Conservation (phyloP, 805 yeast species). For the Priceomyces carsonii region DNA sequence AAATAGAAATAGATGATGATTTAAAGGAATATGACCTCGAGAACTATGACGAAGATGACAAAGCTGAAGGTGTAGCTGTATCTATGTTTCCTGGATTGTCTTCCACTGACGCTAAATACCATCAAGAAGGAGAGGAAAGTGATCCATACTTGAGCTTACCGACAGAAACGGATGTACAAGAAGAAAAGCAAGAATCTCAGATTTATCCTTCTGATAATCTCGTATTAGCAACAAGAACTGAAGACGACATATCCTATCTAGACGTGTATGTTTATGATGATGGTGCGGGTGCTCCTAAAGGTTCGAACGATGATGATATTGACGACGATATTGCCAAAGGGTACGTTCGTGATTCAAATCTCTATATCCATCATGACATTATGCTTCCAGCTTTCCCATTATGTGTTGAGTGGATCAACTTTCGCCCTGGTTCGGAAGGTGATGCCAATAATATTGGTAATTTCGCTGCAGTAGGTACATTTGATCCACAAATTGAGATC, state of each 20-base stretch:
- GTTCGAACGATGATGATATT: constrained; percentile 64
- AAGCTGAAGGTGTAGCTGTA: constrained; percentile 57
- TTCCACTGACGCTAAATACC: constrained; percentile 57
- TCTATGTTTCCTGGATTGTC: constrained; percentile 73
- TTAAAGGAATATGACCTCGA: constrained; percentile 86
- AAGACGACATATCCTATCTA: constrained; percentile 88
- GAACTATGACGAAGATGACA: constrained; percentile 72
- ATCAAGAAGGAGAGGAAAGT: constrained; percentile 45
- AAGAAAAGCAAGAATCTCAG: constrained; percentile 82
- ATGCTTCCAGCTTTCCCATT: constrained; percentile 97
- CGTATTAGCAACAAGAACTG: constrained; percentile 90
- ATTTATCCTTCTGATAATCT: constrained; percentile 88
- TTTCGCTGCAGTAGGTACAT: constrained; percentile 95
- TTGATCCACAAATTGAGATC: constrained; percentile 95
- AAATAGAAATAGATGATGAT: constrained; percentile 75
- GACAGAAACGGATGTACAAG: constrained; percentile 60
- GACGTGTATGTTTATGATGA: constrained; percentile 96
- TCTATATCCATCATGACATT: constrained; percentile 94
- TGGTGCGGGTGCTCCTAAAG: constrained; percentile 80
- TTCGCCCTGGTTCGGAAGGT: constrained; percentile 53
- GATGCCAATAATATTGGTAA: constrained; percentile 64
- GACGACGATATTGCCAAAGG: constrained; percentile 80
- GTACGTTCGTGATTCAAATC: constrained; percentile 64
- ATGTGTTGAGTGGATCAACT: constrained; percentile 94
- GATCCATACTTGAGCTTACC: constrained; percentile 69